Base-by-base conservation (phyloP, 1,139 yeast species). In the Magnusiomyces suaveolens region DNA sequence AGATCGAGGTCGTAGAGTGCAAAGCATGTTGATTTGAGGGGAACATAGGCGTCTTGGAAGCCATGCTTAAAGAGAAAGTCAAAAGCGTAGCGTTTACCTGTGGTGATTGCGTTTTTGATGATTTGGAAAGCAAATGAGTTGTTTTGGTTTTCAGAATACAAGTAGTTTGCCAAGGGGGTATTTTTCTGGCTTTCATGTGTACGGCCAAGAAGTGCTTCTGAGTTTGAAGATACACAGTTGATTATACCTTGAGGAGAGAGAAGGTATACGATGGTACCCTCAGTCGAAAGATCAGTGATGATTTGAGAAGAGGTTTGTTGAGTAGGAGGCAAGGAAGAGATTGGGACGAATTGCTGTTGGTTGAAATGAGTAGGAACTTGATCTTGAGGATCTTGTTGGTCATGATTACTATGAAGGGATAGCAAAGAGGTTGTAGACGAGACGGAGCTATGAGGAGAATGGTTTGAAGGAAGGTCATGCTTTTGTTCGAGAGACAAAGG, bases 31-130 rank as follows among this genome's bases (percentile, higher is more conserved):
- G 48, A 26, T 18, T 18, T 16, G 10, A 46, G 38, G 16, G 48
- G 48, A n/a, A 46, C 48, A 25, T 46, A 46, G 10, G 48, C 48
- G 2, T 46, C 38, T 18, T 46, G 48, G 21, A 46, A 2, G 2
- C 48, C 48, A 18, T 46, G 48, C 38, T 46, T 46, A 24, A 46
- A 32, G 6, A 26, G 29, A 25, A 46, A 18, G 38, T 18, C 36
- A 32, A 32, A 26, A 16, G 36, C 12, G 24, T 16, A 46, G 38
- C 48, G 48, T 3, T 20, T 26, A 2, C 48, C 48, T 1, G 39
- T 25, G 36, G 48, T 10, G 2, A 29, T 18, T 3, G 48, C 48
- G 24, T n/a, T 18, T 12, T 25, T 24, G 24, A 46, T 46, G 24
- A 26, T 46, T 12, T 41, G 23, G 20, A n/a, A n/a, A n/a, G n/a